A percentile compares a stretch with the other conserved stretches of the same genome.
phyloP scores from a whole-genome alignment of 176 grass and related monocot species.

The Panicum miliaceum region DNA sequence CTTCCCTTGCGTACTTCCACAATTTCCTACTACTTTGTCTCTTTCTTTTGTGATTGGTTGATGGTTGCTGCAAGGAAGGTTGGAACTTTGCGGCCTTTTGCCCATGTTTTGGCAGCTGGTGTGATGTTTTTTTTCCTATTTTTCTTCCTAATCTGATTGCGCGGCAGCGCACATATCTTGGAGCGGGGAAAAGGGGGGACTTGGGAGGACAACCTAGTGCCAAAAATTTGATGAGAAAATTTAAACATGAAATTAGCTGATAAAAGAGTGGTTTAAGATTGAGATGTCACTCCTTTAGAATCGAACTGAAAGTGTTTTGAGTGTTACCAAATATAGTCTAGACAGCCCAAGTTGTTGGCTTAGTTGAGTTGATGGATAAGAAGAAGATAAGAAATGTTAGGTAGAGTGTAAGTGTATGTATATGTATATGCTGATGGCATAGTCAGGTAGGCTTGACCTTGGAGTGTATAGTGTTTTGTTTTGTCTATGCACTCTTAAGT shows the following conservation, averaged over 20 bases:
- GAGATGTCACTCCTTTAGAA: background rate
- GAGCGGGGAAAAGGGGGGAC: background rate
- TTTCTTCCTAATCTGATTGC: constrained; percentile 42
- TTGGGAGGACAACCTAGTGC: background rate
- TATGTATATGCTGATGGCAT: background rate
- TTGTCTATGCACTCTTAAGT: background rate
- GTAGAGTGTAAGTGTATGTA: no score
- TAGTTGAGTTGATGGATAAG: background rate
- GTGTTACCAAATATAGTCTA: background rate
- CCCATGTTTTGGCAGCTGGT: constrained; percentile 38
- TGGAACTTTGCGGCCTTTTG: constrained; percentile 20
- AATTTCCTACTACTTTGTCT: background rate
- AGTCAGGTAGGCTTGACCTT: no score
- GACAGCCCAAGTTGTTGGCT: background rate
- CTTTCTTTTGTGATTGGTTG: constrained; percentile 32
- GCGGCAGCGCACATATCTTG: background rate
- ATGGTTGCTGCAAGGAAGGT: background rate
- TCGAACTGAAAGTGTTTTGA: background rate
- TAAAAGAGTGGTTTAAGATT: background rate
- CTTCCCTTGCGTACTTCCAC: background rate
- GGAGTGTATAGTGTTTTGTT: no score
- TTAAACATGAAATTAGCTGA: background rate
- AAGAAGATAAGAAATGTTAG: background rate
- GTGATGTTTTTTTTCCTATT: constrained; percentile 5
- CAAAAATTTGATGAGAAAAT: background rate